Conservation (phyloP, 2,329 filamentous ascomycete genomes). For the Sphaerulina populicola region DNA sequence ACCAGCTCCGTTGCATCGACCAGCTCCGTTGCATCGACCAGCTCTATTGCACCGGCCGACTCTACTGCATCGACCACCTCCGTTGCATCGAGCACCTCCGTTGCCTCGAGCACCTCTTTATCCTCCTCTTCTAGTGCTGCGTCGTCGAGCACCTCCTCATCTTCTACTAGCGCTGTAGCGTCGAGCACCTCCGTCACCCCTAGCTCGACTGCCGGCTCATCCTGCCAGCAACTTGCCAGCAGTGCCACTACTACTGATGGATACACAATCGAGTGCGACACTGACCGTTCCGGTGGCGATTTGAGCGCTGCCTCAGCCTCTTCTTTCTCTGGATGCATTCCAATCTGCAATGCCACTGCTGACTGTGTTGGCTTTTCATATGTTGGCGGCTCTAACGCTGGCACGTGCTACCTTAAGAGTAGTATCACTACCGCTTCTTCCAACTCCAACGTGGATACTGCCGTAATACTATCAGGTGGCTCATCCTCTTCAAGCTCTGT, state of each 20-base stretch:
- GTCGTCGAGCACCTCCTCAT: too few species aligned
- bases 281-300: slow-evolving; percentile 22
- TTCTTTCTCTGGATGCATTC: slow-evolving; percentile 22
- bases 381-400: slow-evolving; percentile 7
- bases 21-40: too few species aligned
- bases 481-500: background rate
- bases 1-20: too few species aligned
- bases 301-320: slow-evolving; percentile 9
- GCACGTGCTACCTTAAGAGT: slow-evolving; percentile 17
- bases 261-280: slow-evolving; percentile 15
- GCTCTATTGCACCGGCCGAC: too few species aligned
- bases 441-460: slow-evolving; percentile 6
- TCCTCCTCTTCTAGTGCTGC: too few species aligned
- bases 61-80: too few species aligned
- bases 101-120: too few species aligned
- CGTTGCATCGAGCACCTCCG: too few species aligned
- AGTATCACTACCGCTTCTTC: background rate
- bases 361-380: slow-evolving; percentile 17
- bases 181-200: background rate
- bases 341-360: slow-evolving; percentile 18
- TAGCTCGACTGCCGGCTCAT: slow-evolving; percentile 1
- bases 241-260: background rate
- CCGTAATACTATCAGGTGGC: background rate
- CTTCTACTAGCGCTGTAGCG: too few species aligned
- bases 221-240: background rate